A percentile compares a stretch with the other conserved stretches of the same genome.
Conservation (phyloP, 257 asterid genomes). For the Solanum habrochaites region DNA sequence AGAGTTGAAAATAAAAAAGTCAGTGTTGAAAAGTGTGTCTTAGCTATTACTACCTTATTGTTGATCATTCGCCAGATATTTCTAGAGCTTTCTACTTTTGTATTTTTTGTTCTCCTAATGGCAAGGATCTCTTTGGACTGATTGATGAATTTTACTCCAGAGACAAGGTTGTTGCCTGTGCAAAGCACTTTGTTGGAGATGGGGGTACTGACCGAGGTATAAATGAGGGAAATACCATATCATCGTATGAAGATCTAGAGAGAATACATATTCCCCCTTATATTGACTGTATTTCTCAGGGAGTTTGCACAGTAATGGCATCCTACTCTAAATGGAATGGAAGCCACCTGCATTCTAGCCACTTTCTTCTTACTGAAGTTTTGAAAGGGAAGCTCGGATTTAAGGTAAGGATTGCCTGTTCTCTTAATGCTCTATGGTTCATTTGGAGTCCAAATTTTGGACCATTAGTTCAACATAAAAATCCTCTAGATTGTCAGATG, state of each 20-base stretch:
- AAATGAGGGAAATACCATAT: slow-evolving; percentile 35
- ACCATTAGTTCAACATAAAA: not conserved
- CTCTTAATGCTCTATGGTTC: not conserved
- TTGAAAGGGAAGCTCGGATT: slow-evolving; percentile 35
- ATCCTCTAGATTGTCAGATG: not conserved
- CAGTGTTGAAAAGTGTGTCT: not conserved
- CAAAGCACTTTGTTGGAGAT: slow-evolving; percentile 49
- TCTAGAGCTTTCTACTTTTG: not conserved
- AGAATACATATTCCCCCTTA: slow-evolving; percentile 36
- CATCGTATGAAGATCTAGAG: slow-evolving; percentile 32
- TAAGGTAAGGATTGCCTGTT: slow-evolving; percentile 18
- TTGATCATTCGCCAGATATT: not conserved
- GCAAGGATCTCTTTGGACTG: slow-evolving; percentile 12
- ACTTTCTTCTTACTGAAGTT: slow-evolving; percentile 23
- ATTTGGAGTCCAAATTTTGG: not conserved
- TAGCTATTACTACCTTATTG: not conserved
- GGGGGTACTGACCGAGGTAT: slow-evolving; percentile 35
- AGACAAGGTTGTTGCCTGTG: slow-evolving; percentile 36
- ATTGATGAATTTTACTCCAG: slow-evolving; percentile 21
- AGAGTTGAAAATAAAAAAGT: not conserved
- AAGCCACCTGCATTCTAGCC: slow-evolving; percentile 23
- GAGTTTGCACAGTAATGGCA: slow-evolving; percentile 41
- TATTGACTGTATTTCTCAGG: slow-evolving; percentile 32
- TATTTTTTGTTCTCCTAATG: not conserved
- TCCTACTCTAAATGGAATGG: slow-evolving; percentile 49